Evolutionary conservation across 805 yeast genomes (phyloP), one percentile per base, ranked within the genome.

Genomic region (Isabelozyma pseudorhagii): DNA sequence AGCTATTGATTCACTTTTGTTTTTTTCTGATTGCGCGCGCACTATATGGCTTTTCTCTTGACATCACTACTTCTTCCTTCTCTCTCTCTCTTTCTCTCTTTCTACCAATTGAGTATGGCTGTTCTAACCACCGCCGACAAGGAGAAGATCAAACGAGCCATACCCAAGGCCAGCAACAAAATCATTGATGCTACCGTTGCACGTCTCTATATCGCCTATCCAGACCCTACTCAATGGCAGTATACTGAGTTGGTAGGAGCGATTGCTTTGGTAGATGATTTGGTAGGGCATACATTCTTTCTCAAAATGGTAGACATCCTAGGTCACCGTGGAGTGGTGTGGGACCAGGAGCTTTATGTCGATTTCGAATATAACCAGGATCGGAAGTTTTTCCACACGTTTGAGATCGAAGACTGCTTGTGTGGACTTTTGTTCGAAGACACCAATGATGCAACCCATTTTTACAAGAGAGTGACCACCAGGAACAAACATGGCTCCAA

Each of bases 271-370:
- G 97, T 88, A 15, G 97, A 94, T 65, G 99, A 94, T 67, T 68
- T 89, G 10, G 97, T 94, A 1, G 98, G 98, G 3, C 93, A 93
- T 66, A 90, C 97, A 0, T 91, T 89, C 61, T 94, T 91, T 66
- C 75, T 94, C 43, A 94, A 94, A 65, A 64, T 94, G 47, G 96
- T 94, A 6, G 99, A 94, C 61, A 83, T 93, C 31, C 62, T 75
- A 38, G 96, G 96, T 6, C 80, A 83, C 53, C 74, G 87, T 40
- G 98, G 98, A 36, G 96, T 94, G 0, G 56, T 94, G 0, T 94
- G 99, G 99, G 99, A 94, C 67, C 99, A 94, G 67, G 99, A 94
- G 67, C 69, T 94, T 45, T 93, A 89, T 60, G 84, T 89, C 10
- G 86, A 89, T 59, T 91, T 94, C 66, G 85, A 85, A 58, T 94